phyloP scores from a whole-genome alignment of 2,329 filamentous ascomycete genomes.

The Xylaria sp. region DNA sequence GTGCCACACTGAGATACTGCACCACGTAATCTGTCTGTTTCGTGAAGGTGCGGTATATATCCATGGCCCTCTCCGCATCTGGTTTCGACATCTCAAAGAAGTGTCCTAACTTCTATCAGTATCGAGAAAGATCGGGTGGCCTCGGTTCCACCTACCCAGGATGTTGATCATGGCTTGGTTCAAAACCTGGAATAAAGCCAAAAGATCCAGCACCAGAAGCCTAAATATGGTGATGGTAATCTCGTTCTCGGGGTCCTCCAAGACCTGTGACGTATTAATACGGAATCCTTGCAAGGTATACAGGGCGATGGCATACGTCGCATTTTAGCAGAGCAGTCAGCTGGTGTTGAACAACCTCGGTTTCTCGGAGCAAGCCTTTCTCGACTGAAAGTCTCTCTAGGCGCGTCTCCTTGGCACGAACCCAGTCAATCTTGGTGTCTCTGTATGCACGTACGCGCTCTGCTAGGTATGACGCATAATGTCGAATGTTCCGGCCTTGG shows the following conservation, averaged over 20 bases:
- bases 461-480: conserved; percentile 85
- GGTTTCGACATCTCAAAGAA: conserved; percentile 98
- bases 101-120: conserved; percentile 63
- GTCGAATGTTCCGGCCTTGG: conserved; percentile 90
- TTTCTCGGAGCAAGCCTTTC: conserved; percentile 89
- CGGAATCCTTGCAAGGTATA: conserved; percentile 7
- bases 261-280: conserved; percentile 58
- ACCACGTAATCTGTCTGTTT: conserved; percentile 92
- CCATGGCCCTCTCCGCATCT: conserved; percentile 88
- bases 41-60: conserved; percentile 90
- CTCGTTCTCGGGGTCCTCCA: conserved; percentile 93
- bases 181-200: conserved; percentile 90
- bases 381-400: conserved; percentile 87
- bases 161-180: conserved; percentile 98
- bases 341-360: conserved; percentile 86
- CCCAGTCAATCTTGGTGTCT: conserved; percentile 87
- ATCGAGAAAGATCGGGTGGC: neutral
- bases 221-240: conserved; percentile 94
- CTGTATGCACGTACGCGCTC: conserved; percentile 81
- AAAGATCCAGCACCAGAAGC: conserved; percentile 83
- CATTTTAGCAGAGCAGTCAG: conserved; percentile 85
- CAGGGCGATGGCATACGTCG: conserved; percentile 64
- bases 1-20: conserved; percentile 81
- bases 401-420: conserved; percentile 77
- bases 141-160: conserved; percentile 63